These are phyloP conservation scores for Mrakia blollopis DNA, from an alignment of 768 basidiomycete genomes.

Conservation along the genomic window DNA sequence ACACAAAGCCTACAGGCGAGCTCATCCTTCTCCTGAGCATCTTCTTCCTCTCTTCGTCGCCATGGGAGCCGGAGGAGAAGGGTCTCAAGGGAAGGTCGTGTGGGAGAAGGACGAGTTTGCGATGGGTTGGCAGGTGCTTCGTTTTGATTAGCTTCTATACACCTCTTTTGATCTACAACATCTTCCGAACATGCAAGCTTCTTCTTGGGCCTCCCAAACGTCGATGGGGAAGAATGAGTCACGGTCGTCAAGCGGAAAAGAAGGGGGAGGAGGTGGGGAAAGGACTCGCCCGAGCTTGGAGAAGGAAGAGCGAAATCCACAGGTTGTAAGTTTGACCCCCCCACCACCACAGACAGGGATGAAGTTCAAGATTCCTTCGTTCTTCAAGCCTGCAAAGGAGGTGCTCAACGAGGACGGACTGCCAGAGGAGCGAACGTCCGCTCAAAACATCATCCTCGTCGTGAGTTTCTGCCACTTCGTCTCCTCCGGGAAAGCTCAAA, in stretches of 20 bases:
- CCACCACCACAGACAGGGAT: neutral
- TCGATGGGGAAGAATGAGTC: no score
- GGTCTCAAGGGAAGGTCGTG: neutral
- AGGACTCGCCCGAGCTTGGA: neutral
- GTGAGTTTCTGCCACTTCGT: neutral
- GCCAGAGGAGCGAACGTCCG: neutral
- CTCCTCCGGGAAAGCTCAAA: neutral
- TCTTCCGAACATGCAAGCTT: neutral
- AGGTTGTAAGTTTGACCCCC: neutral
- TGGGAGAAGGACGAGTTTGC: neutral
- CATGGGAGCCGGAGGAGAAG: constrained; percentile 15
- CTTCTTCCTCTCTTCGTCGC: constrained; percentile 22
- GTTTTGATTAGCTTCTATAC: neutral
- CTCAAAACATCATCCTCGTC: neutral
- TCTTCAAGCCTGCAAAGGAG: neutral
- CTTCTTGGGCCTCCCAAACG: no score
- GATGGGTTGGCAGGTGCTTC: constrained; percentile 26
- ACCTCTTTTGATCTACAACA: neutral
- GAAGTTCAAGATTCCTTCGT: neutral
- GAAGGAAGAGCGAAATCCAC: neutral
- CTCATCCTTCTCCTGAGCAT: constrained; percentile 20
- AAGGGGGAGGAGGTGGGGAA: neutral
- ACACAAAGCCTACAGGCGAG: neutral
- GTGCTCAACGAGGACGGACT: neutral
- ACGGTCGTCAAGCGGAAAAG: no score